Evolutionary conservation across 116 monocot species (phyloP).

Genomic region (Phalaenopsis hybrid): DNA sequence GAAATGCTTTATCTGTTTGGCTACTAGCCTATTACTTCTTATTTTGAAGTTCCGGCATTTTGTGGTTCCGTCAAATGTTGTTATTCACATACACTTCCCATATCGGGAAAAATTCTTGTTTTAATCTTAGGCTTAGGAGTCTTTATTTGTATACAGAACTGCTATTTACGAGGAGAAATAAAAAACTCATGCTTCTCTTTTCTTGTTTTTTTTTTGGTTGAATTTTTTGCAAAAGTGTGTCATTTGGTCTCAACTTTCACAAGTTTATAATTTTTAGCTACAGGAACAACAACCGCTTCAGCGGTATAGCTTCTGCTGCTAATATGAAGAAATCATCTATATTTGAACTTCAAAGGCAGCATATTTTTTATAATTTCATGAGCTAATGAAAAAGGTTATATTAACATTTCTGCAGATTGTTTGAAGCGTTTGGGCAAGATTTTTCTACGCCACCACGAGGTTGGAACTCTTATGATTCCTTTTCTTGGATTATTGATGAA

Average conservation of each 20-base stretch:
- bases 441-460: constrained; percentile 63
- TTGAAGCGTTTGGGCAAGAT: constrained; percentile 14
- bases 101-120: no score
- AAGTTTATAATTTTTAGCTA: no score
- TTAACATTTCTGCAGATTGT: constrained; percentile 14
- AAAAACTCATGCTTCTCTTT: neutral
- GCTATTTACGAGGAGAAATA: neutral
- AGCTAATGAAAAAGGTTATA: neutral
- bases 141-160: no score
- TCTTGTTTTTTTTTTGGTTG: no score
- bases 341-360: neutral
- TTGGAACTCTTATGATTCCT: constrained; percentile 97
- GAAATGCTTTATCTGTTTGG: neutral
- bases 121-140: no score
- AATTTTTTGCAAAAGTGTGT: no score
- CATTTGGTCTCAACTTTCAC: no score
- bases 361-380: neutral
- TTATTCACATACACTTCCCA: no score
- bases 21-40: neutral
- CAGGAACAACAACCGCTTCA: neutral
- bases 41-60: no score
- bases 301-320: neutral
- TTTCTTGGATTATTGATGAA: constrained; percentile 76
- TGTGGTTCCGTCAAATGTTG: no score
- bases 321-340: neutral